These are phyloP conservation scores for Tylopilus subfusipes DNA, from an alignment of 768 basidiomycete species.

Conservation along the genomic window DNA sequence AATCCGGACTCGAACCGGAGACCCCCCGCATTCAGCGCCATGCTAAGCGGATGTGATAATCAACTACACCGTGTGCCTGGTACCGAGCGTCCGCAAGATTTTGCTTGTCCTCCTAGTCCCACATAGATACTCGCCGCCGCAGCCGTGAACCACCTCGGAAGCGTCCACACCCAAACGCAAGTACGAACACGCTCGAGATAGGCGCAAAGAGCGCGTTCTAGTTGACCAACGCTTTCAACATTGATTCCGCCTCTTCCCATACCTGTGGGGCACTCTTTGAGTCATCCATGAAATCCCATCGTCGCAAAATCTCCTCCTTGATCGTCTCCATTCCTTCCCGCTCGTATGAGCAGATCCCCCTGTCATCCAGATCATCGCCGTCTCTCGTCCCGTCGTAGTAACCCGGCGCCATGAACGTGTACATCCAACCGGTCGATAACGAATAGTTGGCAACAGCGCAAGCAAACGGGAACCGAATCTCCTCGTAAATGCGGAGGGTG, in stretches of 20 bases:
- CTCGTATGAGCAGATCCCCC: slow-evolving; percentile 8
- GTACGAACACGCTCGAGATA: too few species aligned
- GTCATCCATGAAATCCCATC: slow-evolving; percentile 18
- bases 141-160: too few species aligned
- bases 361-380: slow-evolving; percentile 6
- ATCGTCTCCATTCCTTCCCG: slow-evolving; percentile 16
- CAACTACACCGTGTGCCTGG: slow-evolving; percentile 40
- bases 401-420: neutral
- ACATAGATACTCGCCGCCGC: too few species aligned
- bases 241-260: slow-evolving; percentile 19
- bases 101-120: too few species aligned
- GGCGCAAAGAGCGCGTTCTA: neutral
- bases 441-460: slow-evolving; percentile 14
- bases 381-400: slow-evolving; percentile 21
- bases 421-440: slow-evolving; percentile 10
- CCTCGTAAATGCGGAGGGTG: slow-evolving; percentile 8
- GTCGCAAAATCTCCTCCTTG: slow-evolving; percentile 7
- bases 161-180: too few species aligned
- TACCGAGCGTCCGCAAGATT: too few species aligned
- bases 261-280: slow-evolving; percentile 1
- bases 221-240: neutral
- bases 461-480: slow-evolving; percentile 13
- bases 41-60: slow-evolving; percentile 42
- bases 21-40: slow-evolving; percentile 35
- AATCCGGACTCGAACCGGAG: slow-evolving; percentile 41